These are phyloP conservation scores for Coniochaeta pulveracea DNA, from an alignment of 2,329 filamentous ascomycete genomes.

Conservation along the genomic window DNA sequence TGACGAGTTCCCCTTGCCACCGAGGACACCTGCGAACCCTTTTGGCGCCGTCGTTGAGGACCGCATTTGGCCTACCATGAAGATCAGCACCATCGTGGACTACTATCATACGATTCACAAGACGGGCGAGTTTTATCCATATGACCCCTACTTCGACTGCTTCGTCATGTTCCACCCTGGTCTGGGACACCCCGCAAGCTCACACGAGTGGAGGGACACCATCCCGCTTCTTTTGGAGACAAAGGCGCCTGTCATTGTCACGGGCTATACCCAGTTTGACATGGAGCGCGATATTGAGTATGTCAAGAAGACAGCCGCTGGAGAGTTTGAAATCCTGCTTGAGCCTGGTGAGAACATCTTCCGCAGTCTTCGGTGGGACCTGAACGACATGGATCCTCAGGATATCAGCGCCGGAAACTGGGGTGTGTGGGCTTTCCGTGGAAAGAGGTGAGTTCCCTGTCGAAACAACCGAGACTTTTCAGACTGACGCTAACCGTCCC, in stretches of 20 bases:
- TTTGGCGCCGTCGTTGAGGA: conserved; percentile 94
- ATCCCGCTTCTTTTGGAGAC: conserved; percentile 85
- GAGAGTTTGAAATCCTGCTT: conserved; percentile 86
- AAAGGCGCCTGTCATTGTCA: conserved; percentile 87
- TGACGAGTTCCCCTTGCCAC: conserved; percentile 80
- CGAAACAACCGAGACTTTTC: conserved; percentile 3
- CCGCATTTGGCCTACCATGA: conserved; percentile 76
- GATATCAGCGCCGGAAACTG: conserved; percentile 94
- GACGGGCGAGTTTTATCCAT: conserved; percentile 81
- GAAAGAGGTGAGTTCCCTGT: conserved; percentile 78
- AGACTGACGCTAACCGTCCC: conserved; percentile 18
- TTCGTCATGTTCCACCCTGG: conserved; percentile 97
- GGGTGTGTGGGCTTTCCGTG: conserved; percentile 94
- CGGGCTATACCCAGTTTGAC: conserved; percentile 91
- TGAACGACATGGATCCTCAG: conserved; percentile 90
- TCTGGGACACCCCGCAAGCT: conserved; percentile 83
- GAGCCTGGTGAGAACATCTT: conserved; percentile 92
- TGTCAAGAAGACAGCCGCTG: conserved; percentile 73
- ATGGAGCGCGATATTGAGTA: conserved; percentile 88
- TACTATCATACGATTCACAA: conserved; percentile 97
- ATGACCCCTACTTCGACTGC: conserved; percentile 96
- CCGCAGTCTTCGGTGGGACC: conserved; percentile 87
- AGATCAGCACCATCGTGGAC: conserved; percentile 95
- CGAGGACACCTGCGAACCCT: conserved; percentile 74
- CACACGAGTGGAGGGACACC: conserved; percentile 89